Conservation (phyloP, 306 rosid species). For the Pterocarpus macrocarpus region DNA sequence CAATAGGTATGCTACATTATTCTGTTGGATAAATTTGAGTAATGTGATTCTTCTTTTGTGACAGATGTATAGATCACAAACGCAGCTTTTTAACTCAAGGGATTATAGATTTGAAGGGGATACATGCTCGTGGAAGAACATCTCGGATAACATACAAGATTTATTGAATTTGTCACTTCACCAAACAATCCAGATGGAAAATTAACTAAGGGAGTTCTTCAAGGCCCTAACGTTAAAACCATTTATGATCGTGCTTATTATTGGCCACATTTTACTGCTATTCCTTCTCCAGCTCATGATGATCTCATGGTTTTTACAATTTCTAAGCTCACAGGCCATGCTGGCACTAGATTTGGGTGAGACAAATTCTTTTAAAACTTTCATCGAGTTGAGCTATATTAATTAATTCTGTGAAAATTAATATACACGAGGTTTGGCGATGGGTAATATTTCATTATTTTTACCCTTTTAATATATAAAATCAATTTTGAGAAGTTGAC, state of each 20-base stretch:
- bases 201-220: slow-evolving; percentile 44
- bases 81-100: slow-evolving; percentile 42
- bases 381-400: no score
- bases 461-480: no score
- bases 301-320: slow-evolving; percentile 57
- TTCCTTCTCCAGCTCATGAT: slow-evolving; percentile 58
- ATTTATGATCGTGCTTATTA: slow-evolving; percentile 61
- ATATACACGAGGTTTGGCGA: no score
- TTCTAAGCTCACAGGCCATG: slow-evolving; percentile 70
- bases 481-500: no score
- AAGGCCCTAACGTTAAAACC: slow-evolving; percentile 47
- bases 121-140: slow-evolving; percentile 47
- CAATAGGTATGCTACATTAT: no score
- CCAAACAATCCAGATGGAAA: slow-evolving; percentile 75
- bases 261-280: slow-evolving; percentile 71
- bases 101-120: slow-evolving; percentile 56
- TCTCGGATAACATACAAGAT: not conserved
- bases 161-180: slow-evolving; percentile 69
- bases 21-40: no score
- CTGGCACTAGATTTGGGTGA: slow-evolving; percentile 63
- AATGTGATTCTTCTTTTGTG: no score
- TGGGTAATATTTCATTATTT: no score
- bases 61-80: slow-evolving; percentile 54
- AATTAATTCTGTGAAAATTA: no score
- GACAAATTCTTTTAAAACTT: not conserved